Conservation (phyloP, 371 early-diverging fungal species). For the Lichtheimia hyalospora region DNA sequence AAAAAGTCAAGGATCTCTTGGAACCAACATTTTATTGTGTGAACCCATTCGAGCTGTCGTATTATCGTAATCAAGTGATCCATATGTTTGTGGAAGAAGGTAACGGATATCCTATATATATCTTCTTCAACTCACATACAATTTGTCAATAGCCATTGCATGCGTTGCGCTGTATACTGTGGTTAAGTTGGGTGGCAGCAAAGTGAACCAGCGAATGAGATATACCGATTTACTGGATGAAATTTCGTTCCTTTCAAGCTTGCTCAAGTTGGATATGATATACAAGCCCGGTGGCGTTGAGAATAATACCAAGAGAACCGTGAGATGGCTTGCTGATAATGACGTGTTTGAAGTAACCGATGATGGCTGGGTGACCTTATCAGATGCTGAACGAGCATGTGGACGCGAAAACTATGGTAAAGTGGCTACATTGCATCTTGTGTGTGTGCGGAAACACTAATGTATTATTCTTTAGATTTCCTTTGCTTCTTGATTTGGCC, state of each 20-base stretch:
- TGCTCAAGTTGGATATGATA: conserved; percentile 85
- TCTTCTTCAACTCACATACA: background rate
- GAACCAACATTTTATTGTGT: conserved; percentile 88
- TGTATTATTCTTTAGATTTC: conserved; percentile 58
- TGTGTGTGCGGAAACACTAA: background rate
- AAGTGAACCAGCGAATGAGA: conserved; percentile 56
- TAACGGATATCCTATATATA: conserved; percentile 9
- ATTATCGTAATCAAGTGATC: conserved; percentile 87
- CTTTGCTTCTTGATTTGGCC: conserved; percentile 89
- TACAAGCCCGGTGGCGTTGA: conserved; percentile 79
- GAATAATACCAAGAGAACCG: conserved; percentile 66
- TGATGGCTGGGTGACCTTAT: conserved; percentile 58
- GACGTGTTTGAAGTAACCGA: conserved; percentile 58
- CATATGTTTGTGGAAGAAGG: conserved; percentile 82
- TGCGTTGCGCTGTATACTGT: conserved; percentile 80
- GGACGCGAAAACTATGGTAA: conserved; percentile 85
- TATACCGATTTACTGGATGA: conserved; percentile 61
- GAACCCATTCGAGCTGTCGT: conserved; percentile 84
- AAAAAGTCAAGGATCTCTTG: conserved; percentile 67
- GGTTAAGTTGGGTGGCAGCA: conserved; percentile 75
- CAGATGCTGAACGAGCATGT: conserved; percentile 67
- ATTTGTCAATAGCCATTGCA: conserved; percentile 57
- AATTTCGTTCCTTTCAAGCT: conserved; percentile 74
- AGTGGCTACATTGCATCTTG: no score
- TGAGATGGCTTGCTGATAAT: conserved; percentile 61